These are phyloP conservation scores for Penicillium arizonense DNA, from an alignment of 495 filamentous ascomycete genomes.

Conservation along the genomic window DNA sequence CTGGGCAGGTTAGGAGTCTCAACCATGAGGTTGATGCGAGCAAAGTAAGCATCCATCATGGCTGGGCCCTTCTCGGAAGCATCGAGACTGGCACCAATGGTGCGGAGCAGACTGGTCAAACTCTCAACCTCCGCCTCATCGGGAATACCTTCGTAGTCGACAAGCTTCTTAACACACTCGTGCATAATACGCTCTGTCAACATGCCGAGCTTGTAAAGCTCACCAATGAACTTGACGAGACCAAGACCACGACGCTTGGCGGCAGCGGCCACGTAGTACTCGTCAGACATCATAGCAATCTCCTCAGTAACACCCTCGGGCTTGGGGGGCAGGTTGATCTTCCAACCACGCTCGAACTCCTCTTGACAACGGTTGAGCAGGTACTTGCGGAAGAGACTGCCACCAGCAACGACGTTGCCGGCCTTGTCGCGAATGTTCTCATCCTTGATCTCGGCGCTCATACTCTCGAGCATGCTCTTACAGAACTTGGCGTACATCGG, in stretches of 20 bases:
- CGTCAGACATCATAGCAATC: conserved; percentile 83
- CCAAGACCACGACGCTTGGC: conserved; percentile 96
- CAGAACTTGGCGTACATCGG: conserved; percentile 99
- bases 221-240: conserved; percentile 98
- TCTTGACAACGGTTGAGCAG: conserved; percentile 98
- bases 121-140: conserved; percentile 97
- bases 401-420: conserved; percentile 84
- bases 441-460: conserved; percentile 94
- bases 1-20: conserved; percentile 76
- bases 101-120: conserved; percentile 85
- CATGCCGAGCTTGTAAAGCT: conserved; percentile 98
- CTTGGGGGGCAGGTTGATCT: conserved; percentile 78
- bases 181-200: conserved; percentile 99
- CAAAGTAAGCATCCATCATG: conserved; percentile 94
- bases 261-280: conserved; percentile 94
- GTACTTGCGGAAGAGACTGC: conserved; percentile 95
- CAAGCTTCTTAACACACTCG: conserved; percentile 94
- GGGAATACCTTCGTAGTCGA: conserved; percentile 90
- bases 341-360: conserved; percentile 99
- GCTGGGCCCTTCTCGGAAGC: conserved; percentile 71
- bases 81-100: conserved; percentile 85
- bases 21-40: conserved; percentile 76
- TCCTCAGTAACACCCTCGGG: conserved; percentile 76
- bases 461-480: conserved; percentile 91
- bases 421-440: conserved; percentile 86